These are phyloP conservation scores for Aspergillus proliferans DNA, from an alignment of 2,329 filamentous ascomycete genomes.

Conservation along the genomic window DNA sequence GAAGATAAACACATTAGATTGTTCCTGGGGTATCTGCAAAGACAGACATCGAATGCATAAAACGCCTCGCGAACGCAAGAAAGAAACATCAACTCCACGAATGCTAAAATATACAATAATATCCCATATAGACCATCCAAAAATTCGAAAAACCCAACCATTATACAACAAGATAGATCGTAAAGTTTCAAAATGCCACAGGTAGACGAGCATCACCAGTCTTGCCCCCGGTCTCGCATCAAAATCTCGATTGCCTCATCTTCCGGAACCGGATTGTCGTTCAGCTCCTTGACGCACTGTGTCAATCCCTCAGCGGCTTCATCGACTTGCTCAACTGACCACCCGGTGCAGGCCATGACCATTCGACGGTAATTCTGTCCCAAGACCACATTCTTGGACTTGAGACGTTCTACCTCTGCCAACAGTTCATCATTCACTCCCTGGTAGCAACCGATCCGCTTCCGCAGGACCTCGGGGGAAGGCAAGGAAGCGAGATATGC, in stretches of 20 bases:
- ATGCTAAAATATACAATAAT: conserved; percentile 4
- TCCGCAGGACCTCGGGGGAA: conserved; percentile 55
- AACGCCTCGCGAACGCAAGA: conserved; percentile 1
- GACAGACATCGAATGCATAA: conserved; percentile 13
- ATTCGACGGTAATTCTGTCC: conserved; percentile 85
- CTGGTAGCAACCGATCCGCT: conserved; percentile 64
- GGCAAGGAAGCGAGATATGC: conserved; percentile 51
- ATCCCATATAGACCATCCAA: not conserved
- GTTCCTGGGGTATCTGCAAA: conserved; percentile 18
- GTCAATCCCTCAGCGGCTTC: conserved; percentile 71
- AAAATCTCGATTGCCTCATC: conserved; percentile 41
- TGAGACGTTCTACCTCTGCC: conserved; percentile 63
- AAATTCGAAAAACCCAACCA: not conserved
- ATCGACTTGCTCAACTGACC: conserved; percentile 73
- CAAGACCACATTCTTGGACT: conserved; percentile 73
- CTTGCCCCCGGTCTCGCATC: conserved; percentile 40
- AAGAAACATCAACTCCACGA: not conserved
- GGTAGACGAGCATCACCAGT: conserved; percentile 28
- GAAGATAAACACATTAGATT: conserved; percentile 10
- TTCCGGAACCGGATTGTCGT: conserved; percentile 53
- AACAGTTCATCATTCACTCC: conserved; percentile 62
- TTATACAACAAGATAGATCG: not conserved
- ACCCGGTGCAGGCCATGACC: conserved; percentile 77
- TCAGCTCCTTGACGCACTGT: conserved; percentile 70
- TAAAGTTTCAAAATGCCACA: not conserved